These are phyloP conservation scores for Hyaloperonospora arabidopsidis DNA, from an alignment of 352 stramenopile species.

Conservation along the genomic window DNA sequence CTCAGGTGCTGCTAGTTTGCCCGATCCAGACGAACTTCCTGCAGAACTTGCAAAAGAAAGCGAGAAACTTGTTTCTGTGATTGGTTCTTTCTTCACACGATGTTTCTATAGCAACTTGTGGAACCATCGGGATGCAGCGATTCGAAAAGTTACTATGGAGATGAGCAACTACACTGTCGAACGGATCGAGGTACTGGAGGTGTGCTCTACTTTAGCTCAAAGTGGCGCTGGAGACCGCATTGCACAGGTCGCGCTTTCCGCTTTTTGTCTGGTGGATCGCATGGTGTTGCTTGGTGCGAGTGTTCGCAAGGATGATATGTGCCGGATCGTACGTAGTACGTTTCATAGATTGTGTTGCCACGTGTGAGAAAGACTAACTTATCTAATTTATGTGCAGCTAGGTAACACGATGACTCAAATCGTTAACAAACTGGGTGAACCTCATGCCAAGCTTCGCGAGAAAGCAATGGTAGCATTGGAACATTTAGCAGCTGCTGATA, in stretches of 20 bases:
- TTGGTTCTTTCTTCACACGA: conserved; percentile 67
- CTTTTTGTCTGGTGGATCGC: conserved; percentile 56
- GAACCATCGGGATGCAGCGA: conserved; percentile 79
- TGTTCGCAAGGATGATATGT: conserved; percentile 58
- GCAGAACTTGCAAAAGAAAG: conserved; percentile 63
- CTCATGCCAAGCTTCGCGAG: conserved; percentile 66
- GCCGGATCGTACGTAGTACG: conserved; percentile 42
- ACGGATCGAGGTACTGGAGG: conserved; percentile 38
- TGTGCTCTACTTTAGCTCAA: conserved; percentile 65
- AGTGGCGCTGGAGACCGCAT: conserved; percentile 67
- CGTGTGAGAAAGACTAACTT: neutral
- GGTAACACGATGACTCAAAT: conserved; percentile 71
- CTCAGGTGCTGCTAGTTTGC: conserved; percentile 56
- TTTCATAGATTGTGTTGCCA: neutral
- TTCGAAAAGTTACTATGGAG: conserved; percentile 77
- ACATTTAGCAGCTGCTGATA: conserved; percentile 46
- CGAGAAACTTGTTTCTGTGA: conserved; percentile 64
- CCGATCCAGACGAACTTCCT: conserved; percentile 66
- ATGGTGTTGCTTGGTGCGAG: conserved; percentile 44
- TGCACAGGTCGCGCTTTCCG: conserved; percentile 62
- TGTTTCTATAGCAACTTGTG: conserved; percentile 85
- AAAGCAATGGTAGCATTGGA: conserved; percentile 41
- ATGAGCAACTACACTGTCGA: conserved; percentile 50
- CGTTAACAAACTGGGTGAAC: conserved; percentile 69
- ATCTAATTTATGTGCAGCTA: conserved; percentile 29